Percentiles rank a stretch among this genome's conserved stretches.
phyloP scores from a whole-genome alignment of 805 yeast species.

The Lachancea kluyveri region DNA sequence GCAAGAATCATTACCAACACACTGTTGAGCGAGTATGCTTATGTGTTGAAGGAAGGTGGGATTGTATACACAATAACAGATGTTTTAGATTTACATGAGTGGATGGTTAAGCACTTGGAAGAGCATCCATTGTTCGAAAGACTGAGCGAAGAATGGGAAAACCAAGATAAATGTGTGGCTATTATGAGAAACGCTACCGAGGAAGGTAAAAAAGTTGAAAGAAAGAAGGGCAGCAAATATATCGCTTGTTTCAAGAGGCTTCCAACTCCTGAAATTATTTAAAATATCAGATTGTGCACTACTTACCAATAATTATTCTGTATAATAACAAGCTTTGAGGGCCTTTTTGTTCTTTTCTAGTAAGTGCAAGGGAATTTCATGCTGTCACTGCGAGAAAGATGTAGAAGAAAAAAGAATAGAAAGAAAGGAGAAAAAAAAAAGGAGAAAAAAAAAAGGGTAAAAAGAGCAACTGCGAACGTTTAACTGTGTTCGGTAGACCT shows the following conservation, averaged over 20 bases:
- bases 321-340: too few species aligned
- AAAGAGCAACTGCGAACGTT: too few species aligned
- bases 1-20: slow-evolving; percentile 93
- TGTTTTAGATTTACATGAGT: slow-evolving; percentile 83
- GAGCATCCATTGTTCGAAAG: slow-evolving; percentile 89
- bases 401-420: too few species aligned
- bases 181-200: slow-evolving; percentile 92
- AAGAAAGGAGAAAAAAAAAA: too few species aligned
- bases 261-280: slow-evolving; percentile 43
- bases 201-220: slow-evolving; percentile 93
- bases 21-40: slow-evolving; percentile 86
- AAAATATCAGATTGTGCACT: too few species aligned
- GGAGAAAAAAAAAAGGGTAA: too few species aligned
- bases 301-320: too few species aligned
- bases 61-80: slow-evolving; percentile 92
- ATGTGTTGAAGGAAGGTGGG: slow-evolving; percentile 80
- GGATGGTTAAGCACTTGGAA: slow-evolving; percentile 94
- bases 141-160: slow-evolving; percentile 72
- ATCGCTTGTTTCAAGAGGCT: slow-evolving; percentile 81
- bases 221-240: slow-evolving; percentile 83
- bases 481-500: background rate
- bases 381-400: too few species aligned
- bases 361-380: too few species aligned
- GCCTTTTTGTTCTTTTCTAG: too few species aligned
- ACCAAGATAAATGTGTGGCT: slow-evolving; percentile 69